Conservation (phyloP, 2,329 filamentous ascomycete species). For the Sporothrix protearum region DNA sequence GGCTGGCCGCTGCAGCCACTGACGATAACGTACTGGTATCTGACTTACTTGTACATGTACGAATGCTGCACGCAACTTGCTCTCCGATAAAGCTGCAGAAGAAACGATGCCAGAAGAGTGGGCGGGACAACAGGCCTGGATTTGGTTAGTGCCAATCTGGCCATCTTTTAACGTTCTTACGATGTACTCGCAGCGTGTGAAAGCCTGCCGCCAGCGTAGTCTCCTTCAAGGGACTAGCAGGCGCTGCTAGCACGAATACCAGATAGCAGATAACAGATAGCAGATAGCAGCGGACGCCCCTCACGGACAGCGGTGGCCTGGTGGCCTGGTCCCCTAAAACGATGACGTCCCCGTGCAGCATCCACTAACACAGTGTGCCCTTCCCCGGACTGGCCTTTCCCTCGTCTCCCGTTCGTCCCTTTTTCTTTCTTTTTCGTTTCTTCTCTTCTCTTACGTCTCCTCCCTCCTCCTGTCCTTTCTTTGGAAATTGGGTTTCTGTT, state of each 20-base stretch:
- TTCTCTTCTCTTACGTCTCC: not conserved
- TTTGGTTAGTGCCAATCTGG: not conserved
- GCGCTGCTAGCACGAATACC: no score
- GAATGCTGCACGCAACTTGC: no score
- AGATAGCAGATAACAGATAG: no score
- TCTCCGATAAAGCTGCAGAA: not conserved
- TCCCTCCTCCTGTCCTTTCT: not conserved
- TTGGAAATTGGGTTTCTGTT: not conserved
- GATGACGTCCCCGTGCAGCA: not conserved
- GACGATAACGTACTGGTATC: not conserved
- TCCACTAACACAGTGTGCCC: not conserved
- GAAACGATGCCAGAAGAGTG: conserved; percentile 4
- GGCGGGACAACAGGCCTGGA: conserved; percentile 9
- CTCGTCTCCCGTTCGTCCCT: not conserved
- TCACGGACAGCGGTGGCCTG: not conserved
- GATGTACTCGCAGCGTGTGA: not conserved
- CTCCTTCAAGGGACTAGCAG: not conserved
- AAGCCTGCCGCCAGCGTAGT: not conserved
- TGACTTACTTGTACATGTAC: no score
- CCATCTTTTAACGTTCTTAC: not conserved
- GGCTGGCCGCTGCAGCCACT: not conserved
- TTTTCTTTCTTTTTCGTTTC: not conserved
- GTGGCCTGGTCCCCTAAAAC: not conserved
- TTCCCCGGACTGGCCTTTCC: not conserved
- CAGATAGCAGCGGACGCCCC: not conserved